Evolutionary conservation across 2,329 filamentous ascomycete genomes (phyloP), one percentile per base, ranked within the genome.

Genomic region (Ophiostoma angusticollis): DNA sequence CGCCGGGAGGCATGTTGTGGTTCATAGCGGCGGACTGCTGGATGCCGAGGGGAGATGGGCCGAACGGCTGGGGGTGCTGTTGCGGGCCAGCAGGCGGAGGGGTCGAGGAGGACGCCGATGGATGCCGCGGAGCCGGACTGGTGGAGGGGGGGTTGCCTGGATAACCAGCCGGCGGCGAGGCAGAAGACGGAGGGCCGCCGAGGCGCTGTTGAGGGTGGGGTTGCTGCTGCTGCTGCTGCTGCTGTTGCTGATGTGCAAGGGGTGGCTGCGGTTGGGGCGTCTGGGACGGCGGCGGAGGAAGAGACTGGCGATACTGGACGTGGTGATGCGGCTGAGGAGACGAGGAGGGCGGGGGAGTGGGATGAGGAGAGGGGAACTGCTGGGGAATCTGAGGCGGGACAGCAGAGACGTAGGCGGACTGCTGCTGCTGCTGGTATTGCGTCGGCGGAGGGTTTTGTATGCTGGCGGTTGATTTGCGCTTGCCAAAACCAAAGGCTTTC

Each of bases 401-500:
- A 29, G 41, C 27, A 25, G 46, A 29, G 13, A 50, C 51, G 32
- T 47, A 45, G 17, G 30, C 23, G 13, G 40, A 23, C 37, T 40
- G 44, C 18, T 35, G 39, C 13, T 33, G 39, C 22, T 36, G 34
- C 22, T 22, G 47, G 51, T 60, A 52, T 54, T 62, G 36, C 9
- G 18, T 21, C 8, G 56, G 58, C 58, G 53, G 56, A 47, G 46
- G 56, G 55, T 43, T 47, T 41, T 70, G 67, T 53, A 73, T 72
- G 60, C 68, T 74, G 58, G 70, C 68, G 54, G 68, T 68, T 54
- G 78, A 80, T 68, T 78, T 82, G 63, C 81, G 78, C 73, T 82
- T 84, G 65, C 79, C 80, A 69, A 84, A 81, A 64, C 81, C 79
- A 66, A 85, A 72, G 70, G 74, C 73, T 70, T 83, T 82, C 61